These are phyloP conservation scores for Phytophthora sansomeana DNA, from an alignment of 352 stramenopile species.

Conservation along the genomic window DNA sequence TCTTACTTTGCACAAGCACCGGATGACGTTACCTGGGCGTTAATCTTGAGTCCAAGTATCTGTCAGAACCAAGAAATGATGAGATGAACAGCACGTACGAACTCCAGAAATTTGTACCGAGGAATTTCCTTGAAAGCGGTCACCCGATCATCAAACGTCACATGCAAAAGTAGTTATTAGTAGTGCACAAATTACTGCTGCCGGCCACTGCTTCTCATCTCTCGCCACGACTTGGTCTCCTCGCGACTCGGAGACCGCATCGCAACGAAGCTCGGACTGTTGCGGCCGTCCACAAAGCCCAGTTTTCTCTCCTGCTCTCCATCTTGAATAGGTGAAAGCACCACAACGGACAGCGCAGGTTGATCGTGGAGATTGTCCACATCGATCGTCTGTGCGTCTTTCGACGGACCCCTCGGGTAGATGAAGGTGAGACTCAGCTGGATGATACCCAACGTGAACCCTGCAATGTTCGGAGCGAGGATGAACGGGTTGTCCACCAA, in stretches of 20 bases:
- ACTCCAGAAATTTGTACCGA: no score
- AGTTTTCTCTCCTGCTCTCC: conserved; percentile 13
- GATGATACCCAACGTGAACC: conserved; percentile 30
- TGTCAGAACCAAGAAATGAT: no score
- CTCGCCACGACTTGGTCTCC: conserved; percentile 16
- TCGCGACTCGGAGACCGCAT: conserved; percentile 24
- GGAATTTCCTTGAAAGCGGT: no score
- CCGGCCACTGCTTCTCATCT: conserved; percentile 11
- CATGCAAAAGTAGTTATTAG: not conserved
- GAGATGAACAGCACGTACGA: no score
- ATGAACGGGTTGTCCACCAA: conserved; percentile 47
- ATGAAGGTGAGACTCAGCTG: conserved; percentile 55
- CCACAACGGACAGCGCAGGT: conserved; percentile 17
- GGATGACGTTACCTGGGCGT: conserved; percentile 24
- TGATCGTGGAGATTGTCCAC: conserved; percentile 10
- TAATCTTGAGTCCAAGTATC: no score
- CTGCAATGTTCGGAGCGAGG: conserved; percentile 42
- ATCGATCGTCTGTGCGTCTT: conserved; percentile 25
- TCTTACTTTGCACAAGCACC: conserved; percentile 4
- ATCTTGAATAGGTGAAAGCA: conserved; percentile 31
- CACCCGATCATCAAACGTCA: not conserved
- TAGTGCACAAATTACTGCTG: conserved; percentile 11
- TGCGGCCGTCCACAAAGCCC: conserved; percentile 7
- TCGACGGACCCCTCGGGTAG: conserved; percentile 42
- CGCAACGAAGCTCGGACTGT: conserved; percentile 24